These are phyloP conservation scores for Zymoseptoria crescenta DNA, from an alignment of 2,329 filamentous ascomycete species.

Conservation along the genomic window DNA sequence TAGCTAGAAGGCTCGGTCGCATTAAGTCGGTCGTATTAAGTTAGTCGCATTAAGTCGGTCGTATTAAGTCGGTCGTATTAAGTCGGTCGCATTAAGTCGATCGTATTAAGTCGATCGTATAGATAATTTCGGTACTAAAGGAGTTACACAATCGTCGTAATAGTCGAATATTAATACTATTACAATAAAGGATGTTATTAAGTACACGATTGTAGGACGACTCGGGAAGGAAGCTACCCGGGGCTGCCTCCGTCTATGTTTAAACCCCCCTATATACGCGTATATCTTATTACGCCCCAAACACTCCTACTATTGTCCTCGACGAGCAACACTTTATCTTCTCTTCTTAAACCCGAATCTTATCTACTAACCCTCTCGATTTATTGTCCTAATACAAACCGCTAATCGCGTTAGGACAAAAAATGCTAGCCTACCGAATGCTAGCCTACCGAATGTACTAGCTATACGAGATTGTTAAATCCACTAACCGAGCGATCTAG, in stretches of 20 bases:
- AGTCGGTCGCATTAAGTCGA: no score
- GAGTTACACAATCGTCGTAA: neutral
- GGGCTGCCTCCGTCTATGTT: neutral
- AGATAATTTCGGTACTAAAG: neutral
- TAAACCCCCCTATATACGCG: neutral
- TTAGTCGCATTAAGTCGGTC: no score
- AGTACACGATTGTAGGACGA: neutral
- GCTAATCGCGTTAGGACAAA: neutral
- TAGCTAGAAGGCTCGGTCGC: no score
- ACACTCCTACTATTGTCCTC: neutral
- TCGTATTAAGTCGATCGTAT: neutral
- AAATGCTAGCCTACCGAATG: no score
- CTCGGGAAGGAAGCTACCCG: neutral
- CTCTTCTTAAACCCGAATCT: no score
- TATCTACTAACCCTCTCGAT: neutral
- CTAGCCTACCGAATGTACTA: no score
- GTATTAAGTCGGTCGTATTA: no score
- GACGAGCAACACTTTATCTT: neutral
- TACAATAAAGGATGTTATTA: neutral
- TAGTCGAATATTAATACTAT: neutral
- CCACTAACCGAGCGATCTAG: no score
- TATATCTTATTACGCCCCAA: neutral
- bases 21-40: no score
- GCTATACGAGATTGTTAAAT: no score
- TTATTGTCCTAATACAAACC: neutral